Conservation (phyloP, 768 basidiomycete genomes). For the Leccinum disarticulatum region DNA sequence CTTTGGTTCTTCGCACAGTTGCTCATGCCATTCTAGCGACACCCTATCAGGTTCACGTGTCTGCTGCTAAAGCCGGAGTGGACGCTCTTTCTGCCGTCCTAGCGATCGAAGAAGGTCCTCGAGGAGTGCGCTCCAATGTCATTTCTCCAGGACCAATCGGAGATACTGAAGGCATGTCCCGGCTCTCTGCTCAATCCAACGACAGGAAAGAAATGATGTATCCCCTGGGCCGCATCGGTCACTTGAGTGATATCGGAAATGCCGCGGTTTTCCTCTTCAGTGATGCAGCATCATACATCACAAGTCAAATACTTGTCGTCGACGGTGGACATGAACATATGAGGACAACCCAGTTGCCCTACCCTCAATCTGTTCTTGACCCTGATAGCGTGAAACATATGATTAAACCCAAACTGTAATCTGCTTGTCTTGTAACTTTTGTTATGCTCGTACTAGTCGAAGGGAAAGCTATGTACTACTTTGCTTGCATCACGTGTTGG, state of each 20-base stretch:
- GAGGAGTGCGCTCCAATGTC: constrained; percentile 89
- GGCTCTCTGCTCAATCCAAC: constrained; percentile 39
- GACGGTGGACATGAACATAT: constrained; percentile 66
- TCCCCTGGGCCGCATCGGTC: constrained; percentile 54
- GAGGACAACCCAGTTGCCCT: constrained; percentile 49
- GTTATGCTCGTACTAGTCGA: neutral
- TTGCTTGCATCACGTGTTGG: constrained; percentile 12
- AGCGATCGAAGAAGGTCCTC: constrained; percentile 92
- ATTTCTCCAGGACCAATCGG: constrained; percentile 82
- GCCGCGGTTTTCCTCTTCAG: constrained; percentile 81
- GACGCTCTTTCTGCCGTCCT: constrained; percentile 86
- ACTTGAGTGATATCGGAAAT: constrained; percentile 66
- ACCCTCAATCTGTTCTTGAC: constrained; percentile 66
- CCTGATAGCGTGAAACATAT: constrained; percentile 49
- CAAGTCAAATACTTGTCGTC: constrained; percentile 69
- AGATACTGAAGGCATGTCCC: constrained; percentile 72
- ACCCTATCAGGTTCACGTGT: constrained; percentile 90
- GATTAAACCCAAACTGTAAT: constrained; percentile 47
- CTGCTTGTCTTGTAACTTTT: neutral
- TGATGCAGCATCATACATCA: constrained; percentile 72
- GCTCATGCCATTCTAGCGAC: constrained; percentile 44
- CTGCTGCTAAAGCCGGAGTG: constrained; percentile 92
- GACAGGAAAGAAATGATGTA: neutral
- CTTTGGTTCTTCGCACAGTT: neutral
- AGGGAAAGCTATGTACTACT: neutral